Evolutionary conservation across 2,329 filamentous ascomycete genomes (phyloP).

Genomic region (Fusarium sp.): DNA sequence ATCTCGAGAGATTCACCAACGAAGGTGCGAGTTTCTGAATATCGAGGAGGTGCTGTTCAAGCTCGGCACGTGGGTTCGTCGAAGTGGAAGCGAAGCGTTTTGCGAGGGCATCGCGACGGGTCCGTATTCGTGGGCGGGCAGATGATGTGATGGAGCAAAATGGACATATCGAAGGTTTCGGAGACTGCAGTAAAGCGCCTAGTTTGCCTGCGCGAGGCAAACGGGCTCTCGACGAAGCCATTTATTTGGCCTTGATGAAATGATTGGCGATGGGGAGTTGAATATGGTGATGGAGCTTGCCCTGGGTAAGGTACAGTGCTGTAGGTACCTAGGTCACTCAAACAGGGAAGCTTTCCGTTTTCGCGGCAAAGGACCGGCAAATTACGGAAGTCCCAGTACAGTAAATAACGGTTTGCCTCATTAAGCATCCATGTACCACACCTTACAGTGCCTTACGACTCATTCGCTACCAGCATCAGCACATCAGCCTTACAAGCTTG

Average conservation of each 20-base stretch:
- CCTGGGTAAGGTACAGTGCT: neutral
- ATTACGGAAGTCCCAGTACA: conserved; percentile 34
- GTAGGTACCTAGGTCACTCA: neutral
- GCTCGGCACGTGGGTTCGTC: conserved; percentile 57
- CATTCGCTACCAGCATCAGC: conserved; percentile 12
- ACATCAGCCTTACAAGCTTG: conserved; percentile 15
- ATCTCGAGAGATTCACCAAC: conserved; percentile 73
- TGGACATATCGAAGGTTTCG: conserved; percentile 46
- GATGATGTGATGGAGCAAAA: conserved; percentile 48
- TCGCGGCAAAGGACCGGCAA: conserved; percentile 45
- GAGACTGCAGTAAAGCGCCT: conserved; percentile 40
- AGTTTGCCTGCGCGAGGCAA: conserved; percentile 46
- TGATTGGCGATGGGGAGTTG: conserved; percentile 35
- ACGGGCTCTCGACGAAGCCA: conserved; percentile 49
- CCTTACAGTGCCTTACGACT: neutral
- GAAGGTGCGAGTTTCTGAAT: conserved; percentile 71
- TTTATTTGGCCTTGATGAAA: conserved; percentile 34
- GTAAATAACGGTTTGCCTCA: conserved; percentile 1
- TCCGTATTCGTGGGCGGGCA: conserved; percentile 32
- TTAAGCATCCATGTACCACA: neutral
- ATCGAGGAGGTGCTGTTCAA: conserved; percentile 68
- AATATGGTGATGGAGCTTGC: conserved; percentile 29
- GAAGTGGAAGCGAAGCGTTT: conserved; percentile 49
- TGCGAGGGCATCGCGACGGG: conserved; percentile 39
- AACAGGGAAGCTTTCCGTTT: conserved; percentile 30